Percentiles rank a stretch among this genome's conserved stretches.
phyloP scores from a whole-genome alignment of 345 rosid genomes.

The Aquilaria malaccensis region DNA sequence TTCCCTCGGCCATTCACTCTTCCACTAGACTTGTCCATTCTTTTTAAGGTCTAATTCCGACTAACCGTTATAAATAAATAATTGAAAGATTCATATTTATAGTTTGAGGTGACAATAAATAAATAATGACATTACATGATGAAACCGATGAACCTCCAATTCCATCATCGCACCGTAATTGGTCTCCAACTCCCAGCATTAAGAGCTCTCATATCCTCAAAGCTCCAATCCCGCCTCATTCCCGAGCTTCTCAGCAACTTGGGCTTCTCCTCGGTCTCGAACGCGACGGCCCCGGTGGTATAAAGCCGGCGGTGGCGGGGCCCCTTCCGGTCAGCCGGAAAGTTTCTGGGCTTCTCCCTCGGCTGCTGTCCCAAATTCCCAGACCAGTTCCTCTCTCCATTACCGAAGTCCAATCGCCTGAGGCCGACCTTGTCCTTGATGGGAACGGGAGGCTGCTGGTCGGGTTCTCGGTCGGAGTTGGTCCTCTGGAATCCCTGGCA shows the following conservation, averaged over 20 bases:
- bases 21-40: too few species aligned
- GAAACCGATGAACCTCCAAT: too few species aligned
- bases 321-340: slow-evolving; percentile 22
- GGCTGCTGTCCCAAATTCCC: slow-evolving; percentile 26
- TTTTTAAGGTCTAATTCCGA: too few species aligned
- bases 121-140: too few species aligned
- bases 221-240: slow-evolving; percentile 95
- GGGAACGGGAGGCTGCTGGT: neutral
- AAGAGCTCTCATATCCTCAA: slow-evolving; percentile 36
- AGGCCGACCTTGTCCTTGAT: neutral
- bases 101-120: too few species aligned
- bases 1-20: too few species aligned
- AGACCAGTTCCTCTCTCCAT: slow-evolving; percentile 38
- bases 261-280: slow-evolving; percentile 33
- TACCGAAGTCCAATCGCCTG: slow-evolving; percentile 6
- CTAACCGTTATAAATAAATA: too few species aligned
- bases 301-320: slow-evolving; percentile 31
- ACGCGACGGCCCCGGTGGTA: slow-evolving; percentile 24
- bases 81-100: too few species aligned
- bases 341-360: slow-evolving; percentile 18
- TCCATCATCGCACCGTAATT: too few species aligned
- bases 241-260: slow-evolving; percentile 76
- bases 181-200: too few species aligned
- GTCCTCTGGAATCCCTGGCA: slow-evolving; percentile 34
- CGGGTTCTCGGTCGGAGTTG: slow-evolving; percentile 18